Evolutionary conservation across 2,329 filamentous ascomycete genomes (phyloP).

Genomic region (Ophiostoma sp.): DNA sequence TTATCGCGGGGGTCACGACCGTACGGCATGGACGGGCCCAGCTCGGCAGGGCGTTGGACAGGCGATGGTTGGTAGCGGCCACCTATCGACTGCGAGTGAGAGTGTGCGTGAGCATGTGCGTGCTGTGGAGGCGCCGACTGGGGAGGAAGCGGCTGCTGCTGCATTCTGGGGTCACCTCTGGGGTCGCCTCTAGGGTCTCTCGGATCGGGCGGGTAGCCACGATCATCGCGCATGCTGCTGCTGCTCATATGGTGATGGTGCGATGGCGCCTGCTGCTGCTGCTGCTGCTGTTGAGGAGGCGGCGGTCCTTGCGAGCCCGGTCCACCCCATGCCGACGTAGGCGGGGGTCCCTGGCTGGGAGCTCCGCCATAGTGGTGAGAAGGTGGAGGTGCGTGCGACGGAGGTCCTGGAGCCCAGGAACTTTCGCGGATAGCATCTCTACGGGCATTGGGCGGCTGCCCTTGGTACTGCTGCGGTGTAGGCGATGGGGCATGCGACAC

Average conservation of each 20-base stretch:
- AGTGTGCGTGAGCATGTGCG: constrained; percentile 29
- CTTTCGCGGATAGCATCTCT: constrained; percentile 42
- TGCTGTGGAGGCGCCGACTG: constrained; percentile 27
- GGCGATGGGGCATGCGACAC: constrained; percentile 23
- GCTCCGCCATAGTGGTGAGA: constrained; percentile 24
- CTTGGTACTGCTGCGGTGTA: constrained; percentile 38
- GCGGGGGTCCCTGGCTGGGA: constrained; percentile 18
- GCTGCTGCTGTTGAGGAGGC: not conserved
- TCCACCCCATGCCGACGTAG: constrained; percentile 15
- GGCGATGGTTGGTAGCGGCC: constrained; percentile 30
- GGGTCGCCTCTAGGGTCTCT: not conserved
- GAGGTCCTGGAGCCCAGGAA: constrained; percentile 33
- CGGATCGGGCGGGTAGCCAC: constrained; percentile 23
- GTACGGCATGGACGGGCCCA: constrained; percentile 10
- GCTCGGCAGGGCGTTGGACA: constrained; percentile 27
- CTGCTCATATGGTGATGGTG: constrained; percentile 29
- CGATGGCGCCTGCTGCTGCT: constrained; percentile 27
- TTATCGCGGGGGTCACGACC: constrained; percentile 27
- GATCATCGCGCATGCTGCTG: constrained; percentile 25
- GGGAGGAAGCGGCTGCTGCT: constrained; percentile 26
- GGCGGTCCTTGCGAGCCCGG: constrained; percentile 24
- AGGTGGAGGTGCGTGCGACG: constrained; percentile 1
- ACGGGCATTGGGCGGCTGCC: constrained; percentile 42
- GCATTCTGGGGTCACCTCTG: constrained; percentile 12
- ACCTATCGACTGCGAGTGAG: constrained; percentile 32